These are phyloP conservation scores for Lachnellula cervina DNA, from an alignment of 2,329 filamentous ascomycete species.

Conservation along the genomic window DNA sequence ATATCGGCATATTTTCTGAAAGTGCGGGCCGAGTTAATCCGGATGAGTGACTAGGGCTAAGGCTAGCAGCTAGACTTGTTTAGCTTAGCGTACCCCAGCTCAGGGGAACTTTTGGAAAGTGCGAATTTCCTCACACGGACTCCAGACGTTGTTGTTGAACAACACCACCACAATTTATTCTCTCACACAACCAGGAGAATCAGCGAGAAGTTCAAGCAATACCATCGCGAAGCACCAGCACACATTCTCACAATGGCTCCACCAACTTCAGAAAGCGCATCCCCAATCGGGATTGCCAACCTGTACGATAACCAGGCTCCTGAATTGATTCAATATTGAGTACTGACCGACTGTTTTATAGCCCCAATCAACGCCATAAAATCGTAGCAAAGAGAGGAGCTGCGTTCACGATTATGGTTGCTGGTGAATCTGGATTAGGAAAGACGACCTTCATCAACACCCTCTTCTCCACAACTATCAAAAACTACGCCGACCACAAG, in stretches of 20 bases:
- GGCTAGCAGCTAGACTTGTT: background rate
- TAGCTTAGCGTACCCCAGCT: background rate
- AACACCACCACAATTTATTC: background rate
- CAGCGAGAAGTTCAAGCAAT: background rate
- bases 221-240: background rate
- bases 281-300: constrained; percentile 70
- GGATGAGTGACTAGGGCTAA: background rate
- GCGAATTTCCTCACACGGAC: constrained; percentile 8
- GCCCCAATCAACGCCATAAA: constrained; percentile 68
- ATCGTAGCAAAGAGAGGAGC: constrained; percentile 82
- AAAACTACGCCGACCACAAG: constrained; percentile 99
- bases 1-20: background rate
- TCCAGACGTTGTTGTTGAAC: background rate
- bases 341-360: background rate
- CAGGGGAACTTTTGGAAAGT: background rate
- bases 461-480: constrained; percentile 99
- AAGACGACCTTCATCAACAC: constrained; percentile 99
- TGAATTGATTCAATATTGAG: too few species aligned
- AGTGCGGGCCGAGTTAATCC: constrained; percentile 9
- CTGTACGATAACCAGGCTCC: constrained; percentile 30
- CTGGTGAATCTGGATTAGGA: constrained; percentile 95
- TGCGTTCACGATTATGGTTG: constrained; percentile 99
- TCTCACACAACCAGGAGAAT: background rate
- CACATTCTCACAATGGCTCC: constrained; percentile 45
- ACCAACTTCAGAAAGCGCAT: constrained; percentile 54